A percentile compares a stretch with the other conserved stretches of the same genome.
Evolutionary conservation across 2,329 filamentous ascomycete species (phyloP).

Genomic region (Emergomyces orientalis): DNA sequence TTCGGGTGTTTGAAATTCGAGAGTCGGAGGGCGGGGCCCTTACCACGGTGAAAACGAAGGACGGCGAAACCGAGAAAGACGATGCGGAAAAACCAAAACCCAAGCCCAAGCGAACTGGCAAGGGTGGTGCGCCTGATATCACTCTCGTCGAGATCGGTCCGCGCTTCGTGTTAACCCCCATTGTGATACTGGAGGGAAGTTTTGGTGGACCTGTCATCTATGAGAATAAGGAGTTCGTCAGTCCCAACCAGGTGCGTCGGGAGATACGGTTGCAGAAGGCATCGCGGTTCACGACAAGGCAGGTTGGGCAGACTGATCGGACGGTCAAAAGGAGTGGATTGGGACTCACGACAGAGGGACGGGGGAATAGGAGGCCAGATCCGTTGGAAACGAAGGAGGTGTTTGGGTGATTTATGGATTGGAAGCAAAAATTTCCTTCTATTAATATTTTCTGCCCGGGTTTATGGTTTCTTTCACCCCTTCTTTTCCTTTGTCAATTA

Average conservation of each 20-base stretch:
- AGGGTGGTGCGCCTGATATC: conserved; percentile 58
- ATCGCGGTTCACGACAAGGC: conserved; percentile 63
- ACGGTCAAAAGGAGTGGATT: conserved; percentile 66
- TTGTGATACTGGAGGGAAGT: conserved; percentile 87
- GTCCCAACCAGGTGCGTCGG: conserved; percentile 83
- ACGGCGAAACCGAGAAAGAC: conserved; percentile 26
- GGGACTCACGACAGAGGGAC: conserved; percentile 61
- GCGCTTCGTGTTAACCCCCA: conserved; percentile 83
- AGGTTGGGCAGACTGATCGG: conserved; percentile 63
- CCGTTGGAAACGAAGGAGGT: conserved; percentile 67
- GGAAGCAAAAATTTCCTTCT: neutral
- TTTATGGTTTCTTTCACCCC: neutral
- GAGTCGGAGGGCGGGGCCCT: conserved; percentile 59
- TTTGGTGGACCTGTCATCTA: conserved; percentile 96
- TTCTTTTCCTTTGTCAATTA: neutral
- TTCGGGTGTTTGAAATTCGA: conserved; percentile 86
- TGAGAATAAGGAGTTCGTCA: conserved; percentile 95
- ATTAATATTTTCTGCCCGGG: neutral
- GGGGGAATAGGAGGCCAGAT: conserved; percentile 53
- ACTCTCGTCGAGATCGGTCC: conserved; percentile 88
- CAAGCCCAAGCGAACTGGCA: conserved; percentile 32
- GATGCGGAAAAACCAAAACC: conserved; percentile 39
- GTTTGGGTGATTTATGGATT: conserved; percentile 52
- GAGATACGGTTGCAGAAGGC: conserved; percentile 72
- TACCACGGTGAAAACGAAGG: conserved; percentile 33